phyloP scores from a whole-genome alignment of 768 basidiomycete genomes.

The Leccinum subgranulosum region DNA sequence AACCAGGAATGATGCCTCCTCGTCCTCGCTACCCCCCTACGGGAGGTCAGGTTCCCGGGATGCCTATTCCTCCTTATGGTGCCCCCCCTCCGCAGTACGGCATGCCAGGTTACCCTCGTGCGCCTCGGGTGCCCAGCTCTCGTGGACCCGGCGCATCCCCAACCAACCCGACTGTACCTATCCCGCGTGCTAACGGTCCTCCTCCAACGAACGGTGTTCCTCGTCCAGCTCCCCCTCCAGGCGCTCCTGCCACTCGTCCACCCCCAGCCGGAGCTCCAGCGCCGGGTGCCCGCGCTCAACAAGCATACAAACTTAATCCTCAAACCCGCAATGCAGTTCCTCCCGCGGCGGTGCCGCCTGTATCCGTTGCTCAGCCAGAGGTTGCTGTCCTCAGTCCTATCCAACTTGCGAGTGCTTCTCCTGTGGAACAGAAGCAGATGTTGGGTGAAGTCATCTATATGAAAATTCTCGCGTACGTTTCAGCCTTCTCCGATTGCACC shows the following conservation, averaged over 20 bases:
- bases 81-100: slow-evolving; percentile 75
- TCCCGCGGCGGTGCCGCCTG: slow-evolving; percentile 32
- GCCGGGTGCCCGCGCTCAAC: slow-evolving; percentile 35
- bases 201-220: slow-evolving; percentile 53
- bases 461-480: slow-evolving; percentile 72
- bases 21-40: slow-evolving; percentile 78
- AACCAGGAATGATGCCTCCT: slow-evolving; percentile 84
- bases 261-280: slow-evolving; percentile 46
- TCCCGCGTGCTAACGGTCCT: slow-evolving; percentile 64
- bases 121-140: slow-evolving; percentile 57
- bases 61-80: slow-evolving; percentile 75
- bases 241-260: slow-evolving; percentile 41
- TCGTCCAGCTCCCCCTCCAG: slow-evolving; percentile 44
- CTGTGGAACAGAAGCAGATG: slow-evolving; percentile 97
- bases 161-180: slow-evolving; percentile 56
- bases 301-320: slow-evolving; percentile 32
- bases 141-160: slow-evolving; percentile 73
- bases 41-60: slow-evolving; percentile 68
- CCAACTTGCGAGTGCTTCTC: slow-evolving; percentile 54
- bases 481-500: background rate
- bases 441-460: slow-evolving; percentile 96
- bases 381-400: slow-evolving; percentile 61
- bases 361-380: slow-evolving; percentile 44
- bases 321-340: slow-evolving; percentile 36
- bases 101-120: slow-evolving; percentile 62